These are phyloP conservation scores for Tardiomyces blankii DNA, from an alignment of 1,139 yeast species.

Conservation along the genomic window DNA sequence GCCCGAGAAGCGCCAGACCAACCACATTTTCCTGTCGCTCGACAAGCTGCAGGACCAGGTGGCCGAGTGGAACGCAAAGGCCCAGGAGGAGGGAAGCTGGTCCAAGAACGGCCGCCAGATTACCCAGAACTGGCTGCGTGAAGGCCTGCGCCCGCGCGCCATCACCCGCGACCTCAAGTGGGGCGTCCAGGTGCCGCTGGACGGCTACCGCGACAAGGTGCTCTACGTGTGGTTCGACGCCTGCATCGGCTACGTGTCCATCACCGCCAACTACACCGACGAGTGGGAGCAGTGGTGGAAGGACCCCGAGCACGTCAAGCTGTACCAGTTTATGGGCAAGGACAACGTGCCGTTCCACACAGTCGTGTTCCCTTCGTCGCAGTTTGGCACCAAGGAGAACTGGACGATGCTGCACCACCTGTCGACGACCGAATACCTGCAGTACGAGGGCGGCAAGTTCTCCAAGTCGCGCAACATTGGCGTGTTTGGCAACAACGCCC, in stretches of 20 bases:
- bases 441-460: conserved; percentile 96
- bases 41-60: conserved; percentile 73
- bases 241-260: conserved; percentile 89
- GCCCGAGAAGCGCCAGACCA: conserved; percentile 72
- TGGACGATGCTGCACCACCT: conserved; percentile 92
- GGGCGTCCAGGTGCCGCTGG: conserved; percentile 97
- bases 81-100: conserved; percentile 74
- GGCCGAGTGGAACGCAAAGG: conserved; percentile 57
- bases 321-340: conserved; percentile 98
- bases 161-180: conserved; percentile 93
- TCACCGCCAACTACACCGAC: conserved; percentile 85
- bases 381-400: conserved; percentile 72
- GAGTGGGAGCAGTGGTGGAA: conserved; percentile 90
- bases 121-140: conserved; percentile 86
- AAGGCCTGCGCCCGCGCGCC: conserved; percentile 89
- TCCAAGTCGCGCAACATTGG: conserved; percentile 95
- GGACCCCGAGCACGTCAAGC: conserved; percentile 69
- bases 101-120: conserved; percentile 81
- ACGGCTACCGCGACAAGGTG: conserved; percentile 70
- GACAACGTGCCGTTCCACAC: conserved; percentile 98
- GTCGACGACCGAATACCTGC: conserved; percentile 91
- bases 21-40: conserved; percentile 73
- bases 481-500: conserved; percentile 95
- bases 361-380: conserved; percentile 91
- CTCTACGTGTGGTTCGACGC: conserved; percentile 99